Percentiles rank a stretch among this genome's conserved stretches.
phyloP scores from a whole-genome alignment of 2,329 filamentous ascomycete species.

The Penicillium sp. region DNA sequence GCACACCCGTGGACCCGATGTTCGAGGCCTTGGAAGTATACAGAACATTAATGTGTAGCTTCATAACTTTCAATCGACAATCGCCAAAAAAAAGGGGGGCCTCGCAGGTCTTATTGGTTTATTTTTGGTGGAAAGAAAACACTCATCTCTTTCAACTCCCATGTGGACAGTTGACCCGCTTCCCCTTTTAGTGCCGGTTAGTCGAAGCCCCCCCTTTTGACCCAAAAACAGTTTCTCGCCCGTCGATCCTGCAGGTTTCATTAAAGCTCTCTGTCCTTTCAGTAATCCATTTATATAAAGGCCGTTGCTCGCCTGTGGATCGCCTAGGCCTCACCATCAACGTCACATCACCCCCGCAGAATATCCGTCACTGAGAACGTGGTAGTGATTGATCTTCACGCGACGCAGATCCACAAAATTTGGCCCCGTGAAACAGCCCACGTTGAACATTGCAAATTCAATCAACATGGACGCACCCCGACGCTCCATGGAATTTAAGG shows the following conservation, averaged over 20 bases:
- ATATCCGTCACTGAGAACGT: neutral
- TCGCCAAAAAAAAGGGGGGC: neutral
- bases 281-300: conserved; percentile 9
- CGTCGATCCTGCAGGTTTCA: conserved; percentile 25
- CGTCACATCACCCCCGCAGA: neutral
- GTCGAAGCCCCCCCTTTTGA: conserved; percentile 25
- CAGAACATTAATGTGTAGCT: neutral
- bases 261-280: conserved; percentile 25
- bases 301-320: conserved; percentile 3
- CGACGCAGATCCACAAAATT: neutral
- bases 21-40: neutral
- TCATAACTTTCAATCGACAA: neutral
- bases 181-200: conserved; percentile 19
- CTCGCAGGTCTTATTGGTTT: neutral
- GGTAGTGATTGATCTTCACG: conserved; percentile 4
- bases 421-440: conserved; percentile 6
- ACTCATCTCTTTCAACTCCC: conserved; percentile 7
- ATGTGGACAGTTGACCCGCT: conserved; percentile 15
- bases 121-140: neutral
- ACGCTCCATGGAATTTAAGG: conserved; percentile 15
- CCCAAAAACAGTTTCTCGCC: conserved; percentile 25
- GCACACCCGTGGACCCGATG: neutral
- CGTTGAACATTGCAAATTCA: conserved; percentile 12
- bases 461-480: conserved; percentile 32
- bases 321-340: neutral